A percentile compares a stretch with the other conserved stretches of the same genome.
Evolutionary conservation across 2,329 filamentous ascomycete species (phyloP).

Genomic region (Amauroascus verrucosus): DNA sequence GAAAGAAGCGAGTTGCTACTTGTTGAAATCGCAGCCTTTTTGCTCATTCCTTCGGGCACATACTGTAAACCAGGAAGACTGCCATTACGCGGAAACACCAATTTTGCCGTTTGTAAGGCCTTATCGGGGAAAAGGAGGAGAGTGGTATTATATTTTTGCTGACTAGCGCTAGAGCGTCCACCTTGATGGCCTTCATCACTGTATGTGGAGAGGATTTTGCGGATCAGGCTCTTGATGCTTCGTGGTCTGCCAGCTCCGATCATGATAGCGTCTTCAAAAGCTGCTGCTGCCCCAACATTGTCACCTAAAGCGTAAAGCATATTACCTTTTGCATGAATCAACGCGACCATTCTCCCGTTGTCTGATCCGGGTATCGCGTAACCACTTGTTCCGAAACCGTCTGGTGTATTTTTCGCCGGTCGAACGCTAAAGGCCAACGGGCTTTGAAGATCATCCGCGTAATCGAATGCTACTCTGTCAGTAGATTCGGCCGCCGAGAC

Average conservation of each 20-base stretch:
- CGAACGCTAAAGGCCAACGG: conserved; percentile 21
- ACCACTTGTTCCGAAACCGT: conserved; percentile 64
- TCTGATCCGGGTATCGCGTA: conserved; percentile 77
- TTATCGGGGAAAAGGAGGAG: conserved; percentile 73
- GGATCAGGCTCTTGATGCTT: conserved; percentile 69
- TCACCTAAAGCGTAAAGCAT: conserved; percentile 89
- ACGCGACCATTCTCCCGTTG: conserved; percentile 83
- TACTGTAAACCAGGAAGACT: conserved; percentile 69
- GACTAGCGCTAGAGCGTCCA: conserved; percentile 29
- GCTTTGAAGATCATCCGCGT: conserved; percentile 37
- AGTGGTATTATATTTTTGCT: conserved; percentile 42
- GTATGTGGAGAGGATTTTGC: conserved; percentile 62
- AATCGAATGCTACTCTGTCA: conserved; percentile 50
- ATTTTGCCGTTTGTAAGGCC: conserved; percentile 68
- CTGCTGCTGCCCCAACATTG: conserved; percentile 65
- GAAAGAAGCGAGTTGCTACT: conserved; percentile 94
- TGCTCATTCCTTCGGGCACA: conserved; percentile 59
- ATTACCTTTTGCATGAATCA: conserved; percentile 96
- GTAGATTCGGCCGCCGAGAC: conserved; percentile 43
- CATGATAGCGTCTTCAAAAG: conserved; percentile 89
- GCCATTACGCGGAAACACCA: conserved; percentile 68
- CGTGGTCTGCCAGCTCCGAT: conserved; percentile 67
- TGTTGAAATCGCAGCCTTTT: conserved; percentile 74
- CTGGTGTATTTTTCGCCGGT: conserved; percentile 26
- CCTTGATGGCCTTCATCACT: conserved; percentile 36